Base-by-base conservation (phyloP, 2,329 filamentous ascomycete genomes). In the Amphichorda felina region DNA sequence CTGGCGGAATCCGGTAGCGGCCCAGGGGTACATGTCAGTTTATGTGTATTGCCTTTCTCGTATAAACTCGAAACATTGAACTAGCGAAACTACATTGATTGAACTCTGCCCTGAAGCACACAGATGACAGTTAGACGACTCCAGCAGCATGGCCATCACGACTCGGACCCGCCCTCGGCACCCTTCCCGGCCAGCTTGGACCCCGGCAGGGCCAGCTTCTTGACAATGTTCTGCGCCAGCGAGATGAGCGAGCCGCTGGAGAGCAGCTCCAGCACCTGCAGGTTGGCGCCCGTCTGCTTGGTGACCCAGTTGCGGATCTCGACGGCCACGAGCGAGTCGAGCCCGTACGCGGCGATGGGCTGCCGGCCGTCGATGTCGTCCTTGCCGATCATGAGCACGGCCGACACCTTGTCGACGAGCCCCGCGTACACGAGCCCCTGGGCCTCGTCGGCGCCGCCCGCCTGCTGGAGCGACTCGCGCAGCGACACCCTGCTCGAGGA, bases 321-420 rank as follows among this genome's bases (percentile, higher is more conserved):
- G 13, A 72, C 63, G 2, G 67, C 67, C 5, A 70, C 61, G 8
- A 72, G 54, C 0, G 65, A 70, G 49, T 72, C 68, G 5, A 72
- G 61, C 1, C 68, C 68, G 38, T 70, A 71, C 4, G 57, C 60
- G 24, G 44, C 43, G 8, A 54, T 46, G 3, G 46, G 6, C 28
- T 30, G 28, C 28, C 15, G 29, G 29, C 15, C 29, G 11, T 15
- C 29, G 6, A 31, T 15, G 15, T 17, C 29, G 15, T 31, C 29
- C 16, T 13, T 13, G 10, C 7, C 30, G 16, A 33, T 33, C 15
- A 19, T 13, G 13, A 28, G 26, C 7, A 35, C 21, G 14, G 24
- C 10, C 8, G 15, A 22, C 10, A 30, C 16, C 25, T 21, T 35
- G 34, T 29, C 25, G 22, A 35, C 15, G 11, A 35, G 33, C 6